Base-by-base conservation (phyloP, 2,329 filamentous ascomycete genomes). In the Fusarium xyrophilum region DNA sequence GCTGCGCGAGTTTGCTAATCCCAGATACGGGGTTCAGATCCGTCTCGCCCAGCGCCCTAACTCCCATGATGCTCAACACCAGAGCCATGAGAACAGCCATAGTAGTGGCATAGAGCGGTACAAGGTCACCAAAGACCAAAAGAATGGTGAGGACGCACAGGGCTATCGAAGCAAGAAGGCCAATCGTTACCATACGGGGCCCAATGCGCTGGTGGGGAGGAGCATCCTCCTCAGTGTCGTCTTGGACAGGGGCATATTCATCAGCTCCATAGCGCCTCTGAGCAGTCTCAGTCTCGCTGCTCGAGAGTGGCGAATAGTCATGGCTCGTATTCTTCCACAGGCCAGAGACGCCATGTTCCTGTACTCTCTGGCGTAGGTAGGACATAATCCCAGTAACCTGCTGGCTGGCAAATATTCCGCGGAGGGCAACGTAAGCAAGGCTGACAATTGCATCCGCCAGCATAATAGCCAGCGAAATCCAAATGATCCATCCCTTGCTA, bases 401-500 rank as follows among this genome's bases (percentile, higher is more conserved):
- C 8, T 68, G 52, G 7, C 65, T 60, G 19, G 69, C 60, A 19
- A 76, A 76, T 1, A 91, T 66, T 1, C 92, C 90, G 6, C 87
- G 87, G 5, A 91, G 69, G 2, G 91, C 82, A 40, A 97, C 85
- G 83, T 94, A 93, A 3, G 91, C 88, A 13, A 99, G 86, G 73
- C 92, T 97, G 66, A 98, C 87, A 6, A 99, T 85, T 1, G 95
- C 93, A 79, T 99, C 96, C 25, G 93, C 92, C 28, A 99, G 85
- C 96, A 99, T 99, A 70, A 99, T 97, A 6, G 96, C 93, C 32
- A 99, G 82, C 35, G 93, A 97, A 5, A 97, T 85, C 96, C 96
- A 99, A 0, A 99, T 93, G 63, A 99, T 98, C 96, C 96, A 99
- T 39, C 95, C 96, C 80, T 98, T 97, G 77, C 93, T 97, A 13